Evolutionary conservation across 2,329 filamentous ascomycete species (phyloP), one percentile per base, ranked within the genome.

Genomic region (Diplodia seriata): DNA sequence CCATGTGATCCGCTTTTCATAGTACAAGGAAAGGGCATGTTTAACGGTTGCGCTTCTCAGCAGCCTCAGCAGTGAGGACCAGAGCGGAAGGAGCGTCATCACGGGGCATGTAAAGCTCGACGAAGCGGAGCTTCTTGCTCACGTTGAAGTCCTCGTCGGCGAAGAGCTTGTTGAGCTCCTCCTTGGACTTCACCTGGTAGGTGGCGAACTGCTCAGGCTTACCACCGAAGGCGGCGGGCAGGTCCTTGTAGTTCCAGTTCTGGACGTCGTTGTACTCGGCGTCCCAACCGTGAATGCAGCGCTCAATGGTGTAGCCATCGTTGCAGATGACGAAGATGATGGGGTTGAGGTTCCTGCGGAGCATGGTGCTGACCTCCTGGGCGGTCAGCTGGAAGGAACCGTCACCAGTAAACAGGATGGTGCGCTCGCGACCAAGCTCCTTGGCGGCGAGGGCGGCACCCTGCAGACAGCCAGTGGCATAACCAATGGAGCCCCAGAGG

Each of bases 291-390:
- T 97, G 93, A 74, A 97, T 96, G 77, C 88, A 91, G 36, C 93
- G 88, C 81, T 97, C 93, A 76, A 96, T 95, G 11, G 93, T 95
- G 81, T 91, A 97, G 12, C 93, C 93, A 50, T 94, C 88, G 77
- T 96, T 96, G 84, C 91, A 93, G 72, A 97, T 90, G 70, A 95
- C 85, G 77, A 97, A 94, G 70, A 97, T 89, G 74, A 93, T 94
- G 23, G 91, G 87, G 70, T 90, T 89, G 68, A 97, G 82, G 29
- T 86, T 84, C 69, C 91, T 89, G 36, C 89, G 86, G 71, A 97
- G 87, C 85, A 97, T 94, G 12, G 92, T 95, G 78, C 89, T 91
- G 70, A 97, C 76, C 79, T 95, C 93, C 77, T 97, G 93, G 0
- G 87, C 90, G 0, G 92, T 96, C 68, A 97, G 84, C 77, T 97